Conservation (phyloP, 768 basidiomycete species). For the Nidula microcarpa region DNA sequence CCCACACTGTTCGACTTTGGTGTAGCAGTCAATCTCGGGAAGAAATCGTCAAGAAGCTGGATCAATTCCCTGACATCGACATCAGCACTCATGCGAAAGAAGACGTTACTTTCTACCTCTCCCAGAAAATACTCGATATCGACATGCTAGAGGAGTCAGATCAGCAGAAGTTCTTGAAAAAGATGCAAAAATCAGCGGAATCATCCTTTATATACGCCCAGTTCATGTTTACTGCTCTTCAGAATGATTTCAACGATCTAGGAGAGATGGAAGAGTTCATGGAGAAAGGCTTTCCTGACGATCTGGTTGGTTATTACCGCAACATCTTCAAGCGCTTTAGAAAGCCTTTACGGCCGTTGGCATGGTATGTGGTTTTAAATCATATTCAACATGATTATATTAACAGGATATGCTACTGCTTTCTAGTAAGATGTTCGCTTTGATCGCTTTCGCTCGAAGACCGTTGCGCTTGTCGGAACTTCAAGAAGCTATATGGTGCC, state of each 20-base stretch:
- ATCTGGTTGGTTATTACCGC: constrained; percentile 12
- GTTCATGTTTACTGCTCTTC: constrained; percentile 15
- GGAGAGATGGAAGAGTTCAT: constrained; percentile 13
- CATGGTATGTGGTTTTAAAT: constrained; percentile 9
- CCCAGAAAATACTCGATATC: not conserved
- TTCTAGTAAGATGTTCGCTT: constrained; percentile 19
- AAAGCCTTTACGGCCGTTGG: constrained; percentile 4
- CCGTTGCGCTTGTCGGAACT: constrained; percentile 20
- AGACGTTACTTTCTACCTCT: not conserved
- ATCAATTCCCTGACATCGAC: constrained; percentile 5
- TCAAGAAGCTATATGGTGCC: constrained; percentile 15
- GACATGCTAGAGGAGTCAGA: not conserved
- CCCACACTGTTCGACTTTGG: constrained; percentile 16
- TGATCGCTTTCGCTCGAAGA: constrained; percentile 20
- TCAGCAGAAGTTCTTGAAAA: constrained; percentile 2
- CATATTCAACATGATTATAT: no score
- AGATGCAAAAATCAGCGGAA: constrained; percentile 12
- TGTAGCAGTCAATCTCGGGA: constrained; percentile 15
- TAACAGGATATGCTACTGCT: not conserved
- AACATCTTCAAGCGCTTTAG: constrained; percentile 11
- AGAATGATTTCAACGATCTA: constrained; percentile 8
- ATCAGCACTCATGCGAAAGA: constrained; percentile 3
- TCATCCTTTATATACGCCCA: constrained; percentile 24
- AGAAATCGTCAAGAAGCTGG: constrained; percentile 8
- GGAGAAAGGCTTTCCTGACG: constrained; percentile 7